Evolutionary conservation across 1,284 basidiomycete species (phyloP).

Genomic region (Microbotryomycetes sp.): DNA sequence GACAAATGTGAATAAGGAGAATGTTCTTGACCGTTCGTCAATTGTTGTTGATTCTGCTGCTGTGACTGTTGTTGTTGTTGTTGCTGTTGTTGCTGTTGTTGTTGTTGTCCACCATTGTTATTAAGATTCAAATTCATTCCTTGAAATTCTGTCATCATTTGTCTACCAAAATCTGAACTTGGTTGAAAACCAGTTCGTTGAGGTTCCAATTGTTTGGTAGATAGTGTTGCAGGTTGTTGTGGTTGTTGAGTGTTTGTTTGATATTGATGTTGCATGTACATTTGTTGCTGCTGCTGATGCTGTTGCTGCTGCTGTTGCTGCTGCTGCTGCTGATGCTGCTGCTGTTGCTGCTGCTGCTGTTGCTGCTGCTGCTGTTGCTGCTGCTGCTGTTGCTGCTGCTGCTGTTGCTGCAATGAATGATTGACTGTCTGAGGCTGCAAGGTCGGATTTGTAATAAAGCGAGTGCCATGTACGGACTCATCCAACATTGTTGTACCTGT

Average conservation of each 20-base stretch:
- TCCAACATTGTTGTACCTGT: slow-evolving; percentile 19
- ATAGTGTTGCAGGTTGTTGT: not conserved
- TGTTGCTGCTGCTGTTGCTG: not conserved
- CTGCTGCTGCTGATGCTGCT: not conserved
- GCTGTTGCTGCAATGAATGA: not conserved
- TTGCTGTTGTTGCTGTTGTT: slow-evolving; percentile 6
- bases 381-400: slow-evolving; percentile 17
- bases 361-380: no score
- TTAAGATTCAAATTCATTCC: not conserved
- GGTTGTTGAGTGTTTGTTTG: not conserved
- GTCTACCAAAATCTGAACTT: slow-evolving; percentile 14
- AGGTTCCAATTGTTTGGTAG: slow-evolving; percentile 8
- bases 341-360: not conserved
- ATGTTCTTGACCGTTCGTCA: not conserved
- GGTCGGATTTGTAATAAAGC: not conserved
- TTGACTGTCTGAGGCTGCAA: not conserved
- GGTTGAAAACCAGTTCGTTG: slow-evolving; percentile 19
- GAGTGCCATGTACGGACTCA: not conserved
- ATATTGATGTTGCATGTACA: not conserved
- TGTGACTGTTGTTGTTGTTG: not conserved
- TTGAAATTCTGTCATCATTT: slow-evolving; percentile 9
- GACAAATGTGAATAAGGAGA: not conserved
- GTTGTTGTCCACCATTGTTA: not conserved
- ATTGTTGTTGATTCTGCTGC: not conserved
- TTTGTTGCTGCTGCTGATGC: not conserved